Evolutionary conservation across 305 asterid species (phyloP).

Genomic region (Fraxinus greggii): DNA sequence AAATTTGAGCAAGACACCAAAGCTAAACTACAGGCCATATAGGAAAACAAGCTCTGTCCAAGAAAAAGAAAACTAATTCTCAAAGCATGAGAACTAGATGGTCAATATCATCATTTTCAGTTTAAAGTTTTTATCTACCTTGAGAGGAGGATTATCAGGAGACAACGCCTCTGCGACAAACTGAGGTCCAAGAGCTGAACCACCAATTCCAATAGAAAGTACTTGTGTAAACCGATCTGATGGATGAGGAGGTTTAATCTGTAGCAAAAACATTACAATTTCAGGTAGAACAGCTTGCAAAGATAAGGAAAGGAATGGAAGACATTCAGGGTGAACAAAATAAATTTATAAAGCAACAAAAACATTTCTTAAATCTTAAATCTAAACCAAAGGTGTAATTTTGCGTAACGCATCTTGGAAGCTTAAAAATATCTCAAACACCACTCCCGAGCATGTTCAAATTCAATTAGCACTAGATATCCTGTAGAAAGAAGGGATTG

Average conservation of each 20-base stretch:
- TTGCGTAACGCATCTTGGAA: neutral
- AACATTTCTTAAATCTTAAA: neutral
- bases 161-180: slow-evolving; percentile 99
- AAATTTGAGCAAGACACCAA: neutral
- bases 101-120: neutral
- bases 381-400: neutral
- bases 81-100: neutral
- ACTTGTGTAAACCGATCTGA: slow-evolving; percentile 71
- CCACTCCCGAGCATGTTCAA: neutral
- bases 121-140: slow-evolving; percentile 46
- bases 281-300: slow-evolving; percentile 21
- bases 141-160: slow-evolving; percentile 98
- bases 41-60: neutral
- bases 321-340: neutral
- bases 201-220: slow-evolving; percentile 97
- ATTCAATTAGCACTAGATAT: neutral
- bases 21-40: neutral
- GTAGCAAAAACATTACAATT: slow-evolving; percentile 28
- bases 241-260: slow-evolving; percentile 71
- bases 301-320: neutral
- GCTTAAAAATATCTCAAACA: slow-evolving; percentile 9
- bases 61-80: neutral
- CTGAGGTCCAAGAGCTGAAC: slow-evolving; percentile 99
- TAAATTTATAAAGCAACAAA: neutral
- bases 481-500: neutral